Base-by-base conservation (phyloP, 179 eudicot species). In the Nepenthes alata region DNA sequence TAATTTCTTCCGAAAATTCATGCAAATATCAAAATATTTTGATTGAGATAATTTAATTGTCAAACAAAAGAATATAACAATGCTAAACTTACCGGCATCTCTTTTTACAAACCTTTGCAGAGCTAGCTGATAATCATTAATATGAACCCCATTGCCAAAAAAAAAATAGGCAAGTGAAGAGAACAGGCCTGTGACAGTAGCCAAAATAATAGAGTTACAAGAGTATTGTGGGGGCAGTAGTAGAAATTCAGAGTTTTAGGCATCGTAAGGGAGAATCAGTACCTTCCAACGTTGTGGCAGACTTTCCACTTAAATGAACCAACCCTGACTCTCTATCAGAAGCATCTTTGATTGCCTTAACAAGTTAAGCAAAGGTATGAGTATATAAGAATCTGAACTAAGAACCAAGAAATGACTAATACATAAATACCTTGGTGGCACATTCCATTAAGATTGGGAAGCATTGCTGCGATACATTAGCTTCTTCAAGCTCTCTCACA, bases 401-500 rank as follows among this genome's bases (percentile, higher is more conserved):
- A 35, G 35, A 35, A 62, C 2, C 9, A 4, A 13, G 5, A 41
- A 11, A 15, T 47, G n/a, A 57, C 50, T 41, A 48, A 13, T 35
- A 55, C 11, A 48, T 47, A 56, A 34, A 52, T 72, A 90, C 99
- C 94, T 85, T 82, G 50, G 72, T 61, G 45, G 91, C 97, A 77
- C 99, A 94, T 56, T 83, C 95, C 63, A 78, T 81, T 74, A 90
- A 75, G 62, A 70, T 75, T 61, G 91, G 80, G 67, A 94, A 94
- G 75, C 82, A 85, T 67, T 87, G 87, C 68, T 64, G 80, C 58
- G 91, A 68, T 60, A 94, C 73, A 76, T 74, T 82, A 62, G 97
- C 99, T 76, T 89, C 95, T 70, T 87, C 76, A 55, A 94, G 94
- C 85, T 89, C 97, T 69, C 72, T 80, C 59, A 82, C 57, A 70